Evolutionary conservation across 129 eudicot species (phyloP), one percentile per base, ranked within the genome.

Genomic region (Flaveria brownii): DNA sequence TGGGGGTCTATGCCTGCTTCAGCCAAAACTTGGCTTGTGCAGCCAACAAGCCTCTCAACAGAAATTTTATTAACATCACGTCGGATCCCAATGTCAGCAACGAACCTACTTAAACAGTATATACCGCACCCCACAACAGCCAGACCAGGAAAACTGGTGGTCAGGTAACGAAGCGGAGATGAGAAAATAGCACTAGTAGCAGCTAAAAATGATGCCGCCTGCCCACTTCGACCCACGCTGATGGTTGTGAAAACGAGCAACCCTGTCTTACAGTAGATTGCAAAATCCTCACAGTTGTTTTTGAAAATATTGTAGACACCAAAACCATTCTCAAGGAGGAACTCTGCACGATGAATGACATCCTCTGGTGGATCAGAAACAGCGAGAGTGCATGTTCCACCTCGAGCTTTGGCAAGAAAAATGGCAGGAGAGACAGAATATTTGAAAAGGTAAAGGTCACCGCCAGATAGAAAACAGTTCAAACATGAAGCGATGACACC

Each of bases 301-400:
- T 83, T 86, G 77, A 95, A 95, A 9, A 95, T 52, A 47, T 87
- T 71, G 88, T 95, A 95, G 6, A 54, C 85, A 14, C 99, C 99
- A 62, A 95, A 95, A n/a, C 97, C 99, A 8, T 91, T 91, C 62
- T 86, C 83, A 8, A 91, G 92, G 10, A 95, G 89, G 78, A 77
- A 95, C 62, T 77, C 68, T 28, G 99, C 96, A 28, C 97, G 97
- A 68, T 87, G 81, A 59, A 95, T 60, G 42, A 83, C 97, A 43
- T 89, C 90, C 47, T 87, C 88, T 0, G 96, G 77, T 12, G 97
- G 92, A 69, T 95, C 99, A 14, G 94, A 78, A 12, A 5, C 49
- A 46, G 94, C 96, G 14, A 89, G 86, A n/a, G 99, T 91, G 79
- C 99, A 95, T 14, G 97, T 95, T 71, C 97, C 99, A 16, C 99